These are phyloP conservation scores for Penicillium atrosanguineum DNA, from an alignment of 495 filamentous ascomycete genomes.

Conservation along the genomic window DNA sequence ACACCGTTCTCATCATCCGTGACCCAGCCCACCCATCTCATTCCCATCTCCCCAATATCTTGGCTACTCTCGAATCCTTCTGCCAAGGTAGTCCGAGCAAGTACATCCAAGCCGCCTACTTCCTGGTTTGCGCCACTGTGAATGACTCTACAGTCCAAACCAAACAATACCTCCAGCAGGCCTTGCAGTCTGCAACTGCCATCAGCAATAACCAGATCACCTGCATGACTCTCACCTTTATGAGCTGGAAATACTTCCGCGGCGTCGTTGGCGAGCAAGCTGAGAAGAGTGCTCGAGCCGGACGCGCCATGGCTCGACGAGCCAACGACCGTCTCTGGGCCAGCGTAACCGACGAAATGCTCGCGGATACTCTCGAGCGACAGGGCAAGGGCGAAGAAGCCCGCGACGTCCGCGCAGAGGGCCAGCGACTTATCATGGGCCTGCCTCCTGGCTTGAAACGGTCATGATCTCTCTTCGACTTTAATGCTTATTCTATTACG, in stretches of 20 bases:
- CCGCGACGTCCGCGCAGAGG: constrained; percentile 39
- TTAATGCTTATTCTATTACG: background rate
- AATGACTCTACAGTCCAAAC: constrained; percentile 63
- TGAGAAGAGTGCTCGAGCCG: constrained; percentile 79
- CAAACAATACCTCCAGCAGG: constrained; percentile 72
- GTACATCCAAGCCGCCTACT: constrained; percentile 73
- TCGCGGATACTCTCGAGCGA: constrained; percentile 69
- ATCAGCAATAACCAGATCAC: constrained; percentile 68
- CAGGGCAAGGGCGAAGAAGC: constrained; percentile 69
- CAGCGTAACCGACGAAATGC: constrained; percentile 77
- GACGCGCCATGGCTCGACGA: constrained; percentile 68
- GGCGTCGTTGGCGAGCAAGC: constrained; percentile 87
- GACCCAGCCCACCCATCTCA: constrained; percentile 53
- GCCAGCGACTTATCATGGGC: constrained; percentile 40
- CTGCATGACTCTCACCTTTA: constrained; percentile 77
- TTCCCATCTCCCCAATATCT: constrained; percentile 43
- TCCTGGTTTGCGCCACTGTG: constrained; percentile 70
- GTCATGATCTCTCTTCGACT: background rate
- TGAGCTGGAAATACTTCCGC: constrained; percentile 82
- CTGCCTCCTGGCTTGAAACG: constrained; percentile 45
- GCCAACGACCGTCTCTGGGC: constrained; percentile 79
- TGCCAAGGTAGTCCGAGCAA: constrained; percentile 67
- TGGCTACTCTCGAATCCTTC: constrained; percentile 65
- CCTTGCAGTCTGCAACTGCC: constrained; percentile 55
- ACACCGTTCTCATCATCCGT: constrained; percentile 79